phyloP scores from a whole-genome alignment of 768 basidiomycete species.

The Coprinellus micaceus region DNA sequence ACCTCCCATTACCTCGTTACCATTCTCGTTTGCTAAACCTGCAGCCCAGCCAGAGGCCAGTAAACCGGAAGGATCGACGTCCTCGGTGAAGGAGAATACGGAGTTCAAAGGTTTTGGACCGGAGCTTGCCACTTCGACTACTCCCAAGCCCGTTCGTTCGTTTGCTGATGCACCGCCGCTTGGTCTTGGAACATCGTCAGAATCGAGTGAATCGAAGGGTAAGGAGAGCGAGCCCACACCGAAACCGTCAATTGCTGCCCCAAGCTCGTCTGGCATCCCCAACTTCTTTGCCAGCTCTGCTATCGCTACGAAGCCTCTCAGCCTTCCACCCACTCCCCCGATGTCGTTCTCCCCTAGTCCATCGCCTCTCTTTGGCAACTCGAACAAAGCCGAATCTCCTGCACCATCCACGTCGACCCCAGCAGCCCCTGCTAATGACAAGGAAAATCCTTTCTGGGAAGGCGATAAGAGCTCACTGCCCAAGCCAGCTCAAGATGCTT shows the following conservation, averaged over 20 bases:
- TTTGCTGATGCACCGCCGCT: conserved; percentile 11
- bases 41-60: background rate
- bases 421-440: conserved; percentile 33
- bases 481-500: conserved; percentile 7
- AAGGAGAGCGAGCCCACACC: conserved; percentile 8
- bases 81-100: conserved; percentile 7
- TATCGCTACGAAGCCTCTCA: conserved; percentile 38
- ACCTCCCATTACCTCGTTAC: conserved; percentile 60
- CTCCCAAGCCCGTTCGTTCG: conserved; percentile 5
- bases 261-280: conserved; percentile 35
- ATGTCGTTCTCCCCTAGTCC: conserved; percentile 16
- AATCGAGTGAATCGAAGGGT: conserved; percentile 1
- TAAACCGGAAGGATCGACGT: background rate
- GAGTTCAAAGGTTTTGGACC: background rate
- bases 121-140: background rate
- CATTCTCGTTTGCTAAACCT: conserved; percentile 49
- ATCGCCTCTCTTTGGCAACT: background rate
- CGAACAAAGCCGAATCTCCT: conserved; percentile 10
- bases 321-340: conserved; percentile 24
- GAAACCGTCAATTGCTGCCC: background rate
- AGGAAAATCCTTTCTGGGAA: conserved; percentile 43
- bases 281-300: conserved; percentile 63
- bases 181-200: conserved; percentile 6
- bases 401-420: conserved; percentile 12
- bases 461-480: conserved; percentile 26